phyloP scores from a whole-genome alignment of 2,329 filamentous ascomycete species.

The Paraconiothyrium brasiliense region DNA sequence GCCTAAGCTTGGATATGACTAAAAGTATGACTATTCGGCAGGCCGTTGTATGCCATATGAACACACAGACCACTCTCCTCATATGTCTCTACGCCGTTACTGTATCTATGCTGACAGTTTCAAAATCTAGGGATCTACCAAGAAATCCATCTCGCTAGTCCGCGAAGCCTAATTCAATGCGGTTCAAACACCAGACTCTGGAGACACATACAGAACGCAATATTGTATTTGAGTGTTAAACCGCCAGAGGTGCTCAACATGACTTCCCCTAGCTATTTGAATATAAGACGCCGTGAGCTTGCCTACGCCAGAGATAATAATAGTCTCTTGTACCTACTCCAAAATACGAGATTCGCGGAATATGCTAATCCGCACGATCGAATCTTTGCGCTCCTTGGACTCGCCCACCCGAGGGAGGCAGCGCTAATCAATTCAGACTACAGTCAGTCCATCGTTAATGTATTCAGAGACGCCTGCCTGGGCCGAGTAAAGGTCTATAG shows the following conservation, averaged over 20 bases:
- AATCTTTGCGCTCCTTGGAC: conserved; percentile 14
- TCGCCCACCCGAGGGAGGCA: background rate
- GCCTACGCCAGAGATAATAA: background rate
- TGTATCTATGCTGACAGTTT: background rate
- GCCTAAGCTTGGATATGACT: background rate
- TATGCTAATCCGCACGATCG: conserved; percentile 10
- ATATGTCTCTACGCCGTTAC: background rate
- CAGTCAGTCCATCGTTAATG: background rate
- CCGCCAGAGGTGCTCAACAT: no score
- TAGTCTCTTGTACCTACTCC: background rate
- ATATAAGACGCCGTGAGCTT: background rate
- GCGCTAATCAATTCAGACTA: conserved; percentile 10
- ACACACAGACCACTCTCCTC: background rate
- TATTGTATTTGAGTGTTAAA: background rate
- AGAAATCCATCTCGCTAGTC: conserved; percentile 11
- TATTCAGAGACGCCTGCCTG: background rate
- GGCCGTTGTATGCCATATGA: background rate
- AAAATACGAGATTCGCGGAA: background rate
- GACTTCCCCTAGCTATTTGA: background rate
- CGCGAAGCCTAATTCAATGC: conserved; percentile 1
- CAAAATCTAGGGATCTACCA: conserved; percentile 5
- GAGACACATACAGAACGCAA: background rate
- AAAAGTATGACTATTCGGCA: background rate
- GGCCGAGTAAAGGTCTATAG: background rate
- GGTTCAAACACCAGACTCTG: conserved; percentile 2